Conservation (phyloP, 2,329 filamentous ascomycete genomes). For the Seiridium cupressi region DNA sequence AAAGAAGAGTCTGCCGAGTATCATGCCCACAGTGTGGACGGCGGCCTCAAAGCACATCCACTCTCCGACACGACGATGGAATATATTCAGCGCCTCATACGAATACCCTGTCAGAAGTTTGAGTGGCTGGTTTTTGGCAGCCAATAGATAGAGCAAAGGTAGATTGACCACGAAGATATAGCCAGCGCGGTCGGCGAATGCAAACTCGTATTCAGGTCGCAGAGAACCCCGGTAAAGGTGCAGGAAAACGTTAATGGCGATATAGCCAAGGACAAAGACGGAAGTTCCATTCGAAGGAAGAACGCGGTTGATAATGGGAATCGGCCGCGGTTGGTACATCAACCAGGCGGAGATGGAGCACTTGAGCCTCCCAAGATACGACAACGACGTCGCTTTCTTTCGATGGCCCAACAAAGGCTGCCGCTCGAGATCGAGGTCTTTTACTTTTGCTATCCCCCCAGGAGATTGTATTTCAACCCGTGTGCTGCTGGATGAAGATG, state of each 20-base stretch:
- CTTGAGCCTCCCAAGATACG: not conserved
- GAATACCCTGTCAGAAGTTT: constrained; percentile 60
- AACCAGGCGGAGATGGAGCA: constrained; percentile 28
- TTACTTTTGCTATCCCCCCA: constrained; percentile 17
- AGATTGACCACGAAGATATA: constrained; percentile 49
- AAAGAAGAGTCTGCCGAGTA: constrained; percentile 53
- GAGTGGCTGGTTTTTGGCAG: constrained; percentile 66
- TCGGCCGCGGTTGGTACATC: constrained; percentile 55
- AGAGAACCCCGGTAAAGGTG: constrained; percentile 51
- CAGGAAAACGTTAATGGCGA: constrained; percentile 57
- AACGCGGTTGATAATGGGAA: constrained; percentile 55
- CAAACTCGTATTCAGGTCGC: constrained; percentile 48
- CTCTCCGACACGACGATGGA: constrained; percentile 63
- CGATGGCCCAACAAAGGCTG: constrained; percentile 27
- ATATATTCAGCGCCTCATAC: constrained; percentile 65
- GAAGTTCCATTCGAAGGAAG: constrained; percentile 58
- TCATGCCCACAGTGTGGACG: constrained; percentile 54
- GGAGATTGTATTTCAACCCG: constrained; percentile 24
- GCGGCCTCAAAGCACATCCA: constrained; percentile 58
- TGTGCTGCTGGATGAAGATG: constrained; percentile 33
- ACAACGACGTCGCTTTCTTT: not conserved
- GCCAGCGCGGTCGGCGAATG: constrained; percentile 57
- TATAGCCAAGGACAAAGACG: constrained; percentile 47
- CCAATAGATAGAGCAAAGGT: constrained; percentile 57
- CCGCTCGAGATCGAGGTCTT: constrained; percentile 30